A percentile compares a stretch with the other conserved stretches of the same genome.
Conservation (phyloP, 139 green algal species). For the Tetradesmus lagerheimii region DNA sequence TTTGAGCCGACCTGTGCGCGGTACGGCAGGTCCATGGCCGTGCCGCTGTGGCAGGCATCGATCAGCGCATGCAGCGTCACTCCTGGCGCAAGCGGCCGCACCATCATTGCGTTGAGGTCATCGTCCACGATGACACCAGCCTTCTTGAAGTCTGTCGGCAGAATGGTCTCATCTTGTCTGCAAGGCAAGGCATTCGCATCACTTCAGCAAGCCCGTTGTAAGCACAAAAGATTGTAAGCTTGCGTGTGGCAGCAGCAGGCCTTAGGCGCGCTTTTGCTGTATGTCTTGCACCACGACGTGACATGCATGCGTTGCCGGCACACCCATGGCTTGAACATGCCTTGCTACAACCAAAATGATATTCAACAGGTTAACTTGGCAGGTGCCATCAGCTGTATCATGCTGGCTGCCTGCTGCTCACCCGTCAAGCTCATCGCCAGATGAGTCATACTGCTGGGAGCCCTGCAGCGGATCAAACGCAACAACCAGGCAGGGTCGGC, state of each 20-base stretch:
- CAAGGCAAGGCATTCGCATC: conserved; percentile 55
- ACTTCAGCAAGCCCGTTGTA: neutral
- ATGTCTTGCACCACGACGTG: no score
- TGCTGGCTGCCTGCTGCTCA: neutral
- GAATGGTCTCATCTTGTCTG: conserved; percentile 77
- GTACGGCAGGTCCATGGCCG: conserved; percentile 81
- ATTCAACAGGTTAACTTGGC: no score
- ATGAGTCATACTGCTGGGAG: conserved; percentile 74
- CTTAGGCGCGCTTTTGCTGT: no score
- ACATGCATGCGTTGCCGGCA: no score
- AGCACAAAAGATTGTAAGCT: no score
- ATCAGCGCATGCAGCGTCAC: conserved; percentile 79
- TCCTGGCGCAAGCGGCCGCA: conserved; percentile 52
- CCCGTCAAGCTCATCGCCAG: conserved; percentile 73
- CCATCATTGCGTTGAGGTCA: conserved; percentile 52
- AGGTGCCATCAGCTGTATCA: neutral
- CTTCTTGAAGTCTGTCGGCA: conserved; percentile 37
- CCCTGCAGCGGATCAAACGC: conserved; percentile 40
- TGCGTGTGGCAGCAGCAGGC: neutral
- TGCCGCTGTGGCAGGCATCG: conserved; percentile 75
- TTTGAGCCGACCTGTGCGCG: conserved; percentile 55
- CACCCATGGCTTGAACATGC: no score
- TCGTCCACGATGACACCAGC: conserved; percentile 65
- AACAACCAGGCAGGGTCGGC: no score
- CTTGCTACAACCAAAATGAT: no score